Base-by-base conservation (phyloP, 2,329 filamentous ascomycete species). In the Pseudocercospora fijiensis region DNA sequence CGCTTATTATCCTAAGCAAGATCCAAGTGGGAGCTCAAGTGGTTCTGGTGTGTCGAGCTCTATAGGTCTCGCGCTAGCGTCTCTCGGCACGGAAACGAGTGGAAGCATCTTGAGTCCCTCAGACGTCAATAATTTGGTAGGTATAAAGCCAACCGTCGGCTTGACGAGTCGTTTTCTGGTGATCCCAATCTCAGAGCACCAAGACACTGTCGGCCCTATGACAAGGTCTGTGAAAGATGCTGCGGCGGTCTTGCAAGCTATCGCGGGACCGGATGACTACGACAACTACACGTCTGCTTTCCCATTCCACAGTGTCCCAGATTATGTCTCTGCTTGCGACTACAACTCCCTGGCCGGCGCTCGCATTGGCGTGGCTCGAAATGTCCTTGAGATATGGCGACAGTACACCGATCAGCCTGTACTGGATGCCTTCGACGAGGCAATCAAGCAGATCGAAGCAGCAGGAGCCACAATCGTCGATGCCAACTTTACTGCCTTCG, bases 101-200 rank as follows among this genome's bases (percentile, higher is more conserved):
- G 30, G 49, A 53, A 53, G 49, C 24, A 89, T 91, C 59, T 72
- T 89, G 2, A 80, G 79, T 8, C 88, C 89, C 0, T 77, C 77
- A 18, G 70, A 80, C 27, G 67, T 76, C 5, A 88, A 85, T 76
- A 88, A 88, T 63, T 72, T 89, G 1, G 87, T 89, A 0, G 88
- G 86, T 1, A 86, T 91, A 72, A 88, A 88, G 71, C 86, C 87
- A 0, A 88, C 86, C 0, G 85, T 89, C 1, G 88, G 88, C 0
- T 78, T 90, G 2, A 88, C 84, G 0, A 87, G 85, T 7, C 49
- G 49, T 10, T 77, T 82, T 63, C 78, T 88, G 4, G 88, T 90
- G 1, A 84, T 91, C 11, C 88, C 89, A 0, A 85, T 90, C 62
- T 83, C 79, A 26, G 77, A 84, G 66, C 83, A 80, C 61, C 82